Percentiles rank a stretch among this genome's conserved stretches.
phyloP scores from a whole-genome alignment of 176 grass and related monocot genomes.

The Carex scoparia region DNA sequence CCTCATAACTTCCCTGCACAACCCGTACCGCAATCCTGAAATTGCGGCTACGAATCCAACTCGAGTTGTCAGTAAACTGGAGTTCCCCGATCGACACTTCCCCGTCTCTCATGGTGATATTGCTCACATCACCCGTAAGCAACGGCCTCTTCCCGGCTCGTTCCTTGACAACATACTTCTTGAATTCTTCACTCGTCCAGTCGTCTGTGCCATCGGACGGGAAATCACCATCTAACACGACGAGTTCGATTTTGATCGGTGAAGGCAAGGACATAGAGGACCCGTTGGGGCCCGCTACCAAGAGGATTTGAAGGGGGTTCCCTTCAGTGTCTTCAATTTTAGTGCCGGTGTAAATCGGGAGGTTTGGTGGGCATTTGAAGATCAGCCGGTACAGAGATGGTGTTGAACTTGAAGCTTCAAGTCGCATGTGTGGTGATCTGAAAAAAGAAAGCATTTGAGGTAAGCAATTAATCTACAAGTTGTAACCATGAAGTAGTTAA shows the following conservation, averaged over 20 bases:
- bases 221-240: constrained; percentile 71
- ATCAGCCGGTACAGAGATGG: constrained; percentile 36
- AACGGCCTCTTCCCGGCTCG: constrained; percentile 71
- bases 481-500: background rate
- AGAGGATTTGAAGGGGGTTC: constrained; percentile 42
- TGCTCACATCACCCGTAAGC: constrained; percentile 57
- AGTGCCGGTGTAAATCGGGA: constrained; percentile 76
- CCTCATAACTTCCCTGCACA: constrained; percentile 27
- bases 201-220: constrained; percentile 26
- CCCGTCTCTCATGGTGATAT: constrained; percentile 45
- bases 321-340: constrained; percentile 48
- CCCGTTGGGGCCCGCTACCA: constrained; percentile 30
- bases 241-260: constrained; percentile 59
- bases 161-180: constrained; percentile 43
- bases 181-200: constrained; percentile 49
- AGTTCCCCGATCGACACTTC: constrained; percentile 43
- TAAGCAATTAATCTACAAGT: background rate
- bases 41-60: constrained; percentile 67
- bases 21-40: constrained; percentile 68
- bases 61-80: constrained; percentile 87
- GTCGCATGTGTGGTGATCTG: constrained; percentile 22
- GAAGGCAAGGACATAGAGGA: background rate
- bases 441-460: background rate
- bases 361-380: constrained; percentile 31
- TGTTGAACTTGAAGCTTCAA: background rate